Evolutionary conservation across 2,329 filamentous ascomycete genomes (phyloP).

Genomic region (Ophiostoma populinum): DNA sequence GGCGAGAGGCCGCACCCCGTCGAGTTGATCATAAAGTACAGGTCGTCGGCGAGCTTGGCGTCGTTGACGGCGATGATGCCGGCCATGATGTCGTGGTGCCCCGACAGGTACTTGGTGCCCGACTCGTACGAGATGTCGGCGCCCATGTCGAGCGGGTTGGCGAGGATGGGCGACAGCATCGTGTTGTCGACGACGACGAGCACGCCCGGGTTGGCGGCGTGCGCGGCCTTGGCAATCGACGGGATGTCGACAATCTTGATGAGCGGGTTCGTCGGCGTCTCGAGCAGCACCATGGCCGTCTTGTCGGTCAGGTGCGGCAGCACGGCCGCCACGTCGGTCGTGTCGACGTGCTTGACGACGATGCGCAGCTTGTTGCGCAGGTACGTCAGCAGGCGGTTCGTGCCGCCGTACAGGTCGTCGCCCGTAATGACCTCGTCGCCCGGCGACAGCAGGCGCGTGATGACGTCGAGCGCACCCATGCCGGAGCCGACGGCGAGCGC

Average conservation of each 20-base stretch:
- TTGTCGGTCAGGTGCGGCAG: conserved; percentile 52
- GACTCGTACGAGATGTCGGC: conserved; percentile 96
- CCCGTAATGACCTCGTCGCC: conserved; percentile 96
- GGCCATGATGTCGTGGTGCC: conserved; percentile 98
- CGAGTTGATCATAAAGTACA: conserved; percentile 95
- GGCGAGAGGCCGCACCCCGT: conserved; percentile 88
- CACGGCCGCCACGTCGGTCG: conserved; percentile 60
- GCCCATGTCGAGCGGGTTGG: conserved; percentile 84
- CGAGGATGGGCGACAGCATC: conserved; percentile 91
- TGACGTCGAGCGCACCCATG: conserved; percentile 95
- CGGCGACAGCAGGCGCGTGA: conserved; percentile 73
- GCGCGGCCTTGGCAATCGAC: conserved; percentile 57
- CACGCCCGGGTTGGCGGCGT: conserved; percentile 59
- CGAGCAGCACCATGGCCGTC: conserved; percentile 88
- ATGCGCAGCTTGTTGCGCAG: conserved; percentile 80
- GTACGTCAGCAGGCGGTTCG: conserved; percentile 84
- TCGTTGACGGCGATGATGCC: conserved; percentile 91
- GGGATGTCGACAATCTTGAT: conserved; percentile 96
- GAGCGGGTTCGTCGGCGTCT: conserved; percentile 91
- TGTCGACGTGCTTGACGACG: conserved; percentile 90
- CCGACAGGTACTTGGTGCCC: conserved; percentile 93
- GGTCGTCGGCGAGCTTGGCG: conserved; percentile 60
- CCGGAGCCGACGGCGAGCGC: conserved; percentile 88
- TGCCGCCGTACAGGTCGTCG: conserved; percentile 91
- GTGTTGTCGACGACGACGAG: conserved; percentile 95